Evolutionary conservation across 192 early-diverging fungal species (phyloP), one percentile per base, ranked within the genome.

Genomic region (Dissophora globulifera): DNA sequence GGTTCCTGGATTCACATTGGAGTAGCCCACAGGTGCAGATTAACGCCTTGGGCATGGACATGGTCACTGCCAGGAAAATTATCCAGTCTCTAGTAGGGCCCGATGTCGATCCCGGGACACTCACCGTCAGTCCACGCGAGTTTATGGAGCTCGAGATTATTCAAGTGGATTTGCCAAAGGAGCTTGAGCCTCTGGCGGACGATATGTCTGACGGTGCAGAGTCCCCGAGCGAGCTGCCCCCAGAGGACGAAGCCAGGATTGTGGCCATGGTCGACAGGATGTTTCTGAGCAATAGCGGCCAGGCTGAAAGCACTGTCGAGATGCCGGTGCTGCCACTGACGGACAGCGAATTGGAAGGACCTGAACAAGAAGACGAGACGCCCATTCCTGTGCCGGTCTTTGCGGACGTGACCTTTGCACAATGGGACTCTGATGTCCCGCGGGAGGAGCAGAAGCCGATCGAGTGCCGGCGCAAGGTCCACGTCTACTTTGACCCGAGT

Each of bases 1-100:
- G 78, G 3, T 53, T 71, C 8, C 62, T 82, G 42, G 78, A 81
- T 9, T 20, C 47, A 26, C 15, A 38, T 17, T 82, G 81, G 81
- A 12, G 54, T 6, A 50, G 30, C 3, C 41, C 56, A 17, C 54
- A 53, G 22, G 22, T 31, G 1, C 19, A 47, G 7, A 45, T 68
- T 2, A 46, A 69, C 11, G 46, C 60, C 16, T 23, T 81, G 50
- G 80, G 76, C 0, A 69, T 82, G 58, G 58, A 76, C 27, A 22
- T 30, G 4, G 29, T 33, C 1, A 58, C 40, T 12, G 72, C 72
- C 1, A 40, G 56, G 32, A 55, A 19, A 25, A 65, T 76, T 19
- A 50, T 76, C 8, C 49, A 61, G 22, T 76, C 72, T 6, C 17
- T 62, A 35, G 32, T 55, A 16, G 57, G 50, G 2, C 40, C 48